Base-by-base conservation (phyloP, 768 basidiomycete species). In the Naganishia vaughanmartiniae region DNA sequence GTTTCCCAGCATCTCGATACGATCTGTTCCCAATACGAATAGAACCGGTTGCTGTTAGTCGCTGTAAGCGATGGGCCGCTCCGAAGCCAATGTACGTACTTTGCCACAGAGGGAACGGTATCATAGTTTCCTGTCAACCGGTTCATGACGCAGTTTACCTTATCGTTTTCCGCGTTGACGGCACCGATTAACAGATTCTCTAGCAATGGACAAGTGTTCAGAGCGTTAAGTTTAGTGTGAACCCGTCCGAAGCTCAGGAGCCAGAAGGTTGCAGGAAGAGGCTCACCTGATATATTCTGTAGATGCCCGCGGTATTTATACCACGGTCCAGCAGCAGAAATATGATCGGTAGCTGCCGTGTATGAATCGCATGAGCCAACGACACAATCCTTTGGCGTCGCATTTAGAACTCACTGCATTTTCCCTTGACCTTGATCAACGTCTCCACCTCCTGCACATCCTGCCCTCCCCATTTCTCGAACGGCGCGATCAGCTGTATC, bases 241-340 rank as follows among this genome's bases (percentile, higher is more conserved):
- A 24, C 12, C 26, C 0, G 17, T 21, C 7, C 9, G n/a, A 65
- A 9, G 39, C 11, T 21, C 6, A n/a, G 28, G 11, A 24, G n/a
- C n/a, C 15, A 51, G 30, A 14, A 48, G n/a, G 4, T 24, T 15
- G n/a, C 4, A 28, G 9, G 46, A 15, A 33, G n/a, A 57, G 4
- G 53, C 67, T 39, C 39, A 55, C 71, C 72, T n/a, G 72, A 73
- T 48, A 76, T 76, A 63, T 76, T 76, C 53, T 74, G 54, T 45
- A 76, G 67, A 67, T 76, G 75, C n/a, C 75, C 75, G 53, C 75
- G 66, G 60, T 76, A 76, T 58, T 73, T 73, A 42, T 74, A 67
- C 75, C 75, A 76, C 3, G 75, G 75, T 58, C 75, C 75, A 30
- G 71, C 75, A 26, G 75, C 75, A 26, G 75, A 76, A 53, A 76